These are phyloP conservation scores for Cercospora sojina DNA, from an alignment of 2,329 filamentous ascomycete species.

Conservation along the genomic window DNA sequence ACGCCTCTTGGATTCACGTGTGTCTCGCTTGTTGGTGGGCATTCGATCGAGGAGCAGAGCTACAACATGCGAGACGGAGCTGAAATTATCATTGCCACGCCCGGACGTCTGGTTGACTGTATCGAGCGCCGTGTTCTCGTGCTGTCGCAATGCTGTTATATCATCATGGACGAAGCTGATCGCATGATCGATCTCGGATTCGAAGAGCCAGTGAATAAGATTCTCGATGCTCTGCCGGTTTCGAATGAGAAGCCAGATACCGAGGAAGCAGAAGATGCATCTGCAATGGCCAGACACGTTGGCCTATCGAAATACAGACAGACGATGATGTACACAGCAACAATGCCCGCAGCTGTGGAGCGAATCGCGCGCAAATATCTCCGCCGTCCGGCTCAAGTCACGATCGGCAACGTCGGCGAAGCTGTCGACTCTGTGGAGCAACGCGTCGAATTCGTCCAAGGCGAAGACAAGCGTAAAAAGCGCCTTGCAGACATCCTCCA, in stretches of 20 bases:
- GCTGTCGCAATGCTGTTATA: slow-evolving; percentile 92
- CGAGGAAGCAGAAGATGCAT: slow-evolving; percentile 82
- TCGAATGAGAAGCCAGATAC: slow-evolving; percentile 93
- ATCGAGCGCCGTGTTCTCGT: slow-evolving; percentile 91
- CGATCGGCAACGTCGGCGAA: slow-evolving; percentile 90
- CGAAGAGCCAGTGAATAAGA: slow-evolving; percentile 96
- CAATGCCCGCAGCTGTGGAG: slow-evolving; percentile 90
- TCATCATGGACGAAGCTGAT: slow-evolving; percentile 99
- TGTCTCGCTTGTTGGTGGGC: slow-evolving; percentile 96
- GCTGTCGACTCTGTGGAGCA: slow-evolving; percentile 98
- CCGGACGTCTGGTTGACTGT: slow-evolving; percentile 93
- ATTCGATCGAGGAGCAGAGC: slow-evolving; percentile 89
- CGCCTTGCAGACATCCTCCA: slow-evolving; percentile 86
- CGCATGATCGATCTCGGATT: slow-evolving; percentile 99
- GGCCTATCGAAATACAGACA: slow-evolving; percentile 82
- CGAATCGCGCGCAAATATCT: slow-evolving; percentile 97
- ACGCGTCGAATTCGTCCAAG: slow-evolving; percentile 83
- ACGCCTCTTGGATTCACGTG: slow-evolving; percentile 87
- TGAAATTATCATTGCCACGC: slow-evolving; percentile 98
- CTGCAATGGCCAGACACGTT: slow-evolving; percentile 78
- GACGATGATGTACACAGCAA: slow-evolving; percentile 99
- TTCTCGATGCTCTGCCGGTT: slow-evolving; percentile 89
- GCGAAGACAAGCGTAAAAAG: slow-evolving; percentile 96
- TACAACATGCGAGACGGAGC: slow-evolving; percentile 88
- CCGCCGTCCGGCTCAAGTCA: slow-evolving; percentile 86